phyloP scores from a whole-genome alignment of 257 asterid genomes.

The Lycium ferocissimum region DNA sequence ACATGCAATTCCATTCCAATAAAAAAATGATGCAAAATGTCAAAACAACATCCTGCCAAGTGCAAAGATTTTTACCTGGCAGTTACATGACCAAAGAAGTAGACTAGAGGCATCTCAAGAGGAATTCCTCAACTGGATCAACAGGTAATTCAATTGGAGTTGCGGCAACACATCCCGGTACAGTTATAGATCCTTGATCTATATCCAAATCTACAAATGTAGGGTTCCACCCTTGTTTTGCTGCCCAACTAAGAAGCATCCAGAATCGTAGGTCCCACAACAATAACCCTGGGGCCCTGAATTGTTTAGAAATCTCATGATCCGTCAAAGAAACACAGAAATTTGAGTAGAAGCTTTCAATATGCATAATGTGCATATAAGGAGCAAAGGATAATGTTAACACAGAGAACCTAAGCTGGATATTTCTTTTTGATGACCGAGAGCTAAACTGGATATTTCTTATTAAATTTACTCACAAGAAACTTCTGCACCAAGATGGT shows the following conservation, averaged over 20 bases:
- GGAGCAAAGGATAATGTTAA: too few relatives aligned
- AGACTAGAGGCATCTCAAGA: conserved; percentile 97
- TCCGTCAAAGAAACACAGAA: too few relatives aligned
- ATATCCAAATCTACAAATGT: conserved; percentile 97
- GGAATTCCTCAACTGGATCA: conserved; percentile 99
- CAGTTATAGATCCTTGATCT: conserved; percentile 97
- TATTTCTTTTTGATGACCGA: too few relatives aligned
- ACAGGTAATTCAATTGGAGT: conserved; percentile 93
- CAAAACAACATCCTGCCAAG: not conserved
- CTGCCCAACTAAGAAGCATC: conserved; percentile 99
- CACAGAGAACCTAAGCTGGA: too few relatives aligned
- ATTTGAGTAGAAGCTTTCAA: too few relatives aligned
- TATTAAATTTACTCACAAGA: too few relatives aligned
- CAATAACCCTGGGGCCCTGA: conserved; percentile 97
- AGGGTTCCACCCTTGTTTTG: conserved; percentile 99
- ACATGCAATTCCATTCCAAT: too few relatives aligned
- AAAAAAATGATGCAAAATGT: not conserved
- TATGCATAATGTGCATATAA: too few relatives aligned
- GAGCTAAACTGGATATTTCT: too few relatives aligned
- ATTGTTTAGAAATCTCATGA: not conserved
- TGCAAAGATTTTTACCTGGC: conserved; percentile 60
- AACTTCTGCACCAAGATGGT: too few relatives aligned
- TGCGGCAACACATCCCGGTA: conserved; percentile 96
- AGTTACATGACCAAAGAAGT: conserved; percentile 85
- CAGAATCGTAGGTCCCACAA: conserved; percentile 99